Percentiles rank a stretch among this genome's conserved stretches.
Evolutionary conservation across 2,329 filamentous ascomycete species (phyloP).

Genomic region (Dendryphion nanum): DNA sequence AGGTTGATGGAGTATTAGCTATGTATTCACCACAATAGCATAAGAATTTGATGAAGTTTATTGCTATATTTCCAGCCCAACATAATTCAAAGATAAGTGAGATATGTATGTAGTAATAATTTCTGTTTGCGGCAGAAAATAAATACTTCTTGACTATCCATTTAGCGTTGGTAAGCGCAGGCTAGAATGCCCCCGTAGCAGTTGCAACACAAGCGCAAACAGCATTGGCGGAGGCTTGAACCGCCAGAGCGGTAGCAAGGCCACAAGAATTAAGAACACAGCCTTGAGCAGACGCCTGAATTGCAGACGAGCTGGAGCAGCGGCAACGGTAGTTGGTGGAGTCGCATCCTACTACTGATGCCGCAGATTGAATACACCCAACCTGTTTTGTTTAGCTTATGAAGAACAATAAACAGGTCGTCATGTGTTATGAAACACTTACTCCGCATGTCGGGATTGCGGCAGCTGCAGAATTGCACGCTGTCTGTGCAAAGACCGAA

Average conservation of each 20-base stretch:
- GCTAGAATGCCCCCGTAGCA: not conserved
- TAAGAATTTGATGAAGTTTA: too few species aligned
- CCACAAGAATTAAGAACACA: constrained; percentile 3
- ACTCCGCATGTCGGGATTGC: constrained; percentile 5
- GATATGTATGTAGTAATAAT: too few species aligned
- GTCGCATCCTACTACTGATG: constrained; percentile 1
- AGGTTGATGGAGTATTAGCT: too few species aligned
- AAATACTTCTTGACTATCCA: too few species aligned
- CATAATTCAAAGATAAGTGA: too few species aligned
- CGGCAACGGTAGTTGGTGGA: constrained; percentile 2
- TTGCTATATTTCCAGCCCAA: too few species aligned
- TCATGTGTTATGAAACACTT: constrained; percentile 1
- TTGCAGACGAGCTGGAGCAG: not conserved
- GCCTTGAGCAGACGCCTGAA: constrained; percentile 3
- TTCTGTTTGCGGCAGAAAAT: too few species aligned
- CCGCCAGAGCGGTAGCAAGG: constrained; percentile 3
- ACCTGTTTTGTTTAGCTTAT: too few species aligned
- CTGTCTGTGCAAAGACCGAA: constrained; percentile 2
- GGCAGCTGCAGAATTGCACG: constrained; percentile 2
- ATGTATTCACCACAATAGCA: too few species aligned
- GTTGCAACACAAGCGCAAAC: constrained; percentile 3
- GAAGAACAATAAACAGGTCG: not conserved
- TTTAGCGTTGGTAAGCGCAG: too few species aligned
- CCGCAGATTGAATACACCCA: constrained; percentile 2
- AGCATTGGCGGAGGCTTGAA: constrained; percentile 3